Evolutionary conservation across 2,329 filamentous ascomycete genomes (phyloP).

Genomic region (Zasmidium citrigriseum): DNA sequence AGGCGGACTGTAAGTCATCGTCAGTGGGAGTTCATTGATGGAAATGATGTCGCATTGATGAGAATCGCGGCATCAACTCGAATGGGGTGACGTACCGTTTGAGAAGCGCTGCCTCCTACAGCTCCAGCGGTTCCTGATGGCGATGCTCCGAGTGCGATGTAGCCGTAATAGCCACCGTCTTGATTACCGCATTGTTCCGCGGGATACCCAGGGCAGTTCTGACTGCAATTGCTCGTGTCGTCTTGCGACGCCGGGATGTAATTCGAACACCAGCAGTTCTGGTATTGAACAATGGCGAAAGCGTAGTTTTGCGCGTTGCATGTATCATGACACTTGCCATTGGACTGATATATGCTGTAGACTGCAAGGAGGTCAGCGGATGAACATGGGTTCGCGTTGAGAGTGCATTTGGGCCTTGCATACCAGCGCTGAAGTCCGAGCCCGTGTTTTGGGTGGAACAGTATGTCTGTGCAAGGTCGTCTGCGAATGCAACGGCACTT

Average conservation of each 20-base stretch:
- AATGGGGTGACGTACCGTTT: too few species aligned
- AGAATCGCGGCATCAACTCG: too few species aligned
- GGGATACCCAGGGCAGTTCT: constrained; percentile 68
- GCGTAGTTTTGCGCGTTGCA: constrained; percentile 61
- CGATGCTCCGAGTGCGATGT: constrained; percentile 57
- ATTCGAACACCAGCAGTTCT: constrained; percentile 74
- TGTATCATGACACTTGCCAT: constrained; percentile 65
- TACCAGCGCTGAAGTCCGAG: constrained; percentile 38
- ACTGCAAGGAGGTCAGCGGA: constrained; percentile 27
- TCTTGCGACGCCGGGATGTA: constrained; percentile 56
- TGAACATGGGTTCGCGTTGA: constrained; percentile 3
- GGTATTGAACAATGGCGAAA: constrained; percentile 66
- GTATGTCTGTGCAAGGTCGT: constrained; percentile 38
- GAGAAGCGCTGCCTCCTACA: constrained; percentile 22
- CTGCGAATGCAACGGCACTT: constrained; percentile 12
- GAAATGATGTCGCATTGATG: constrained; percentile 1
- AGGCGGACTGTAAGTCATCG: constrained; percentile 14
- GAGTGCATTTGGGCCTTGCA: constrained; percentile 20
- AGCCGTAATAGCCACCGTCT: constrained; percentile 60
- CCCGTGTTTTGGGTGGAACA: constrained; percentile 50
- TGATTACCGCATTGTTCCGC: constrained; percentile 65
- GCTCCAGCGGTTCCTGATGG: constrained; percentile 61
- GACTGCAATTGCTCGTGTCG: constrained; percentile 53
- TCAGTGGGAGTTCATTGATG: background rate
- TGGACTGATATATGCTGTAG: constrained; percentile 57